phyloP scores from a whole-genome alignment of 495 filamentous ascomycete species.

The Lophiotrema nucula region DNA sequence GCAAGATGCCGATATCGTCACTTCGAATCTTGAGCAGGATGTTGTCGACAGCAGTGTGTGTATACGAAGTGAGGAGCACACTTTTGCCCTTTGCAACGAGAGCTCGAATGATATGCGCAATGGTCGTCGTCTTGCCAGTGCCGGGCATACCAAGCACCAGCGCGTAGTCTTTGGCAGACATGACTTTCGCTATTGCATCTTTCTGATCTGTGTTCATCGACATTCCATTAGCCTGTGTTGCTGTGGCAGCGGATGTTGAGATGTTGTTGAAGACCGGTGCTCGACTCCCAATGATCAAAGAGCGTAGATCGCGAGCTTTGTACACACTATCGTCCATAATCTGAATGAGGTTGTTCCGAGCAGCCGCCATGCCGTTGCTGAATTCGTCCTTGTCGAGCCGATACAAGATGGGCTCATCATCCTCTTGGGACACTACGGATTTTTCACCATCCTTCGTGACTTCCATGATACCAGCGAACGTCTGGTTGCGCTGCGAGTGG shows the following conservation, averaged over 20 bases:
- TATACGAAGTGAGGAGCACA: slow-evolving; percentile 90
- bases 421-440: slow-evolving; percentile 43
- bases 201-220: slow-evolving; percentile 83
- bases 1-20: slow-evolving; percentile 75
- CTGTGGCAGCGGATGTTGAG: slow-evolving; percentile 58
- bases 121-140: slow-evolving; percentile 96
- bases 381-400: slow-evolving; percentile 97
- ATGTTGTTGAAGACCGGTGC: slow-evolving; percentile 70
- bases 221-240: slow-evolving; percentile 48
- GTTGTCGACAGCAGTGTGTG: slow-evolving; percentile 96
- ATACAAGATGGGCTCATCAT: slow-evolving; percentile 63
- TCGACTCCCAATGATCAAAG: slow-evolving; percentile 70
- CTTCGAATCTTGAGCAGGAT: slow-evolving; percentile 86
- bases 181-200: slow-evolving; percentile 84
- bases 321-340: slow-evolving; percentile 80
- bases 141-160: slow-evolving; percentile 96
- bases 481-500: slow-evolving; percentile 70
- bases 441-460: slow-evolving; percentile 57
- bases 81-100: slow-evolving; percentile 87
- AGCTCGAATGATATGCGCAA: slow-evolving; percentile 93
- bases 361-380: slow-evolving; percentile 92
- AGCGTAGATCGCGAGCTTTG: slow-evolving; percentile 70
- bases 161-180: slow-evolving; percentile 92
- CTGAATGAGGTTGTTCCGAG: slow-evolving; percentile 88
- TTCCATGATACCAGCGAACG: slow-evolving; percentile 90